phyloP scores from a whole-genome alignment of 106 monocot genomes.

The Hemerocallis citrina region DNA sequence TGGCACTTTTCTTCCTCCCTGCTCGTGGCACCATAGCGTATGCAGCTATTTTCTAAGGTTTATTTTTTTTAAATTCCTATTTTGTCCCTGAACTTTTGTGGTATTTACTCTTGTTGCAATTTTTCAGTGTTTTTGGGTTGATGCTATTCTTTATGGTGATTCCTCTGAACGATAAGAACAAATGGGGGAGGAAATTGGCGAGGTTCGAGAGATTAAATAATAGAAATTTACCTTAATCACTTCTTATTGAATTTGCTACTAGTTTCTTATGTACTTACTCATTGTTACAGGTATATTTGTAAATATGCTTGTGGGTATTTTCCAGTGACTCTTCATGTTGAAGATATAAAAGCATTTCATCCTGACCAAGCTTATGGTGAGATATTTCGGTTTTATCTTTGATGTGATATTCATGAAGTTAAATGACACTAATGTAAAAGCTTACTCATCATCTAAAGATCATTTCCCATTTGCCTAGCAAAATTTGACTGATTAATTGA shows the following conservation, averaged over 20 bases:
- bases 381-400: background rate
- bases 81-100: background rate
- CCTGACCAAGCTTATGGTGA: conserved; percentile 66
- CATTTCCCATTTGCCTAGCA: too few species aligned
- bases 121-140: conserved; percentile 42
- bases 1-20: conserved; percentile 53
- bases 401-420: too few species aligned
- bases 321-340: conserved; percentile 74
- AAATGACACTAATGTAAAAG: too few species aligned
- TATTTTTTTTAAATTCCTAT: background rate
- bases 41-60: background rate
- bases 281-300: conserved; percentile 51
- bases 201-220: conserved; percentile 16
- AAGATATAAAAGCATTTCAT: conserved; percentile 69
- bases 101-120: background rate
- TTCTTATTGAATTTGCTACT: too few species aligned
- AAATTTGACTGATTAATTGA: too few species aligned
- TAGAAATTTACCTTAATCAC: background rate
- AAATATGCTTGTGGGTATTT: conserved; percentile 73
- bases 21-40: conserved; percentile 30
- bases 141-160: conserved; percentile 53
- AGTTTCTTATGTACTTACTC: background rate
- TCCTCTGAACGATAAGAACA: conserved; percentile 48
- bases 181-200: conserved; percentile 40
- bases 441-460: too few species aligned